Conservation (phyloP, 2,329 filamentous ascomycete species). For the Amauroascus verrucosus region DNA sequence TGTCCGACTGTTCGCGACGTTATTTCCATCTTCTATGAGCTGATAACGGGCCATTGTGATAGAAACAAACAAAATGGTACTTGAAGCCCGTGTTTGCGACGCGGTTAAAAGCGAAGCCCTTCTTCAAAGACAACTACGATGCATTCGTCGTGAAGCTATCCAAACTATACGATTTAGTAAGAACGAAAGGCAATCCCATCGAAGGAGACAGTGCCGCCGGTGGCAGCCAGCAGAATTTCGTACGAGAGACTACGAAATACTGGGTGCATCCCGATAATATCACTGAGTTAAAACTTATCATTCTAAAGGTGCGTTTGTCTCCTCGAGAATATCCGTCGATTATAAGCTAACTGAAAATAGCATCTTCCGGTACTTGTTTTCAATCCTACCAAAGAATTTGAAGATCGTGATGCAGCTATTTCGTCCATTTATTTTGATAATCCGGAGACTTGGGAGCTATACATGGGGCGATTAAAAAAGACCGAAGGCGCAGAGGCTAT, state of each 20-base stretch:
- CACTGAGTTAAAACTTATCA: slow-evolving; percentile 93
- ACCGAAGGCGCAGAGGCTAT: slow-evolving; percentile 96
- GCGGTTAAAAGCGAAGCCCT: slow-evolving; percentile 87
- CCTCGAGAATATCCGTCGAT: background rate
- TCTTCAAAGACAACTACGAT: slow-evolving; percentile 99
- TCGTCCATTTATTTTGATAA: slow-evolving; percentile 99
- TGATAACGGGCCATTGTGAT: slow-evolving; percentile 13
- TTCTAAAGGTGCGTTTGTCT: slow-evolving; percentile 57
- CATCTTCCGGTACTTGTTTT: slow-evolving; percentile 95
- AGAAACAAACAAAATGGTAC: slow-evolving; percentile 93
- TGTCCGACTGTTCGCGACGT: background rate
- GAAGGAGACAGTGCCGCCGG: slow-evolving; percentile 88
- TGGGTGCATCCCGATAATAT: slow-evolving; percentile 99
- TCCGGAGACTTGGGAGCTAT: slow-evolving; percentile 83
- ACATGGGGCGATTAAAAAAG: slow-evolving; percentile 90
- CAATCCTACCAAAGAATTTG: slow-evolving; percentile 94
- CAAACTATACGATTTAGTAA: slow-evolving; percentile 85
- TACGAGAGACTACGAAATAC: slow-evolving; percentile 96
- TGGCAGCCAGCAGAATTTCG: slow-evolving; percentile 85
- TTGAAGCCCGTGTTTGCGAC: slow-evolving; percentile 93
- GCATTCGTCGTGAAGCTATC: slow-evolving; percentile 90
- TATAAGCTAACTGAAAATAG: slow-evolving; percentile 23
- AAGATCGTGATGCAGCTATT: slow-evolving; percentile 80
- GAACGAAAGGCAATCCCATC: slow-evolving; percentile 82
- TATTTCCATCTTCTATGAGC: background rate